These are phyloP conservation scores for Cicer yamashitae DNA, from an alignment of 306 rosid species.

Conservation along the genomic window DNA sequence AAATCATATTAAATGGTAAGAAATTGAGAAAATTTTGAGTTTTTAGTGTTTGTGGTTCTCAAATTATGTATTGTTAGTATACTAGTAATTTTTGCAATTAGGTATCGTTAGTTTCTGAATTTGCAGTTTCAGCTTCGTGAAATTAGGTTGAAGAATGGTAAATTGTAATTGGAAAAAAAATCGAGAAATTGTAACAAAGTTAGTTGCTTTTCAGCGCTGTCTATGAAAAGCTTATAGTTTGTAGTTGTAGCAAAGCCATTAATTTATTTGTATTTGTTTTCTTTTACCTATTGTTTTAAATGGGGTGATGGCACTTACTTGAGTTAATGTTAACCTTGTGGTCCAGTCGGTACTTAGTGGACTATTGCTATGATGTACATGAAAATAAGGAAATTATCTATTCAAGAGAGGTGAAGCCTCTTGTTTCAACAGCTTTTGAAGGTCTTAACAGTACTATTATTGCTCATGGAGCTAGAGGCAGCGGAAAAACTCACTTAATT, in stretches of 20 bases:
- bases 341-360: conserved; percentile 68
- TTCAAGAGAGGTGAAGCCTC: conserved; percentile 70
- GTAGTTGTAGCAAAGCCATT: neutral
- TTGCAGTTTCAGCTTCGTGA: too few species aligned
- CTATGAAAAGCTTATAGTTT: conserved; percentile 14
- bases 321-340: neutral
- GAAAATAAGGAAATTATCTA: conserved; percentile 66
- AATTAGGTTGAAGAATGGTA: too few species aligned
- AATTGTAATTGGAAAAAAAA: too few species aligned
- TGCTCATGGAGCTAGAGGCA: conserved; percentile 84
- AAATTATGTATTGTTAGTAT: too few species aligned
- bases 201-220: too few species aligned
- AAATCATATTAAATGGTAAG: too few species aligned
- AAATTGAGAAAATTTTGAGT: too few species aligned
- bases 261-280: neutral
- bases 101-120: too few species aligned
- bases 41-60: too few species aligned
- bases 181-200: too few species aligned
- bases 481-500: conserved; percentile 76
- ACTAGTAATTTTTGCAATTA: too few species aligned
- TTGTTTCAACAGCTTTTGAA: conserved; percentile 65
- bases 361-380: conserved; percentile 66
- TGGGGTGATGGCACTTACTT: neutral
- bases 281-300: neutral
- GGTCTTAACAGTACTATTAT: conserved; percentile 77